Base-by-base conservation (phyloP, 208 protist genomes). In the Wallacemonas sp. region DNA sequence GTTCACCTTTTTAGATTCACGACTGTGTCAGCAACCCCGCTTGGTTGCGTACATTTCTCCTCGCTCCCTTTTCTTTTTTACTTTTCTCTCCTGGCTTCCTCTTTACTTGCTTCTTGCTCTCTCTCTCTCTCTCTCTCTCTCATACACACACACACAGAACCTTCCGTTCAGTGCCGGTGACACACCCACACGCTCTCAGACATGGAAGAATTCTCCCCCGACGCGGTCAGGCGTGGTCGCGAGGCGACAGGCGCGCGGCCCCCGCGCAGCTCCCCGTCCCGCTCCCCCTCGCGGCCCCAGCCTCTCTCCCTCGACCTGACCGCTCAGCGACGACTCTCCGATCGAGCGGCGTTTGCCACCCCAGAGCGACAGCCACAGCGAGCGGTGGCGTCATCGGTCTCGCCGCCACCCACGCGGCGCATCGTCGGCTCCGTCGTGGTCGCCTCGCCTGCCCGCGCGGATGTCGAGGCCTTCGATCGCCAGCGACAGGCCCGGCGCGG, bases 11-110 rank as follows among this genome's bases (percentile, higher is more conserved):
- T 55, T 55, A 55, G 48, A 55, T 55, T 55, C 48, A 55, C 48
- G 16, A 16, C 48, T 55, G 48, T 48, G 42, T 52, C 41, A 32
- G n/a, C n/a, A n/a, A n/a, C 33, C 2, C 12, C 49, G 14, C 49
- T 57, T 32, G 20, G 22, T 57, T 62, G 38, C n/a, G 22, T 46
- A 46, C 18, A 39, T 22, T n/a, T n/a, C n/a, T n/a, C n/a, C n/a
- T n/a, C n/a, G n/a, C n/a, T 23, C 23, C 39, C 3, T 50, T 49
- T 66, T 39, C 55, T 66, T 3, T 66, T 54, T 66, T 66, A 11
- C 33, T 55, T 25, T 55, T 45, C 55, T 66, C 3, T 25, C 45
- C 4, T 44, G 8, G 4, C 42, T 36, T 66, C 33, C 2, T 23
- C 4, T 48, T 33, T 45, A 3, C 5, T 49, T 63, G 28, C 57